Evolutionary conservation across 371 early-diverging fungal genomes (phyloP).

Genomic region (Rhizomucor pusillus): DNA sequence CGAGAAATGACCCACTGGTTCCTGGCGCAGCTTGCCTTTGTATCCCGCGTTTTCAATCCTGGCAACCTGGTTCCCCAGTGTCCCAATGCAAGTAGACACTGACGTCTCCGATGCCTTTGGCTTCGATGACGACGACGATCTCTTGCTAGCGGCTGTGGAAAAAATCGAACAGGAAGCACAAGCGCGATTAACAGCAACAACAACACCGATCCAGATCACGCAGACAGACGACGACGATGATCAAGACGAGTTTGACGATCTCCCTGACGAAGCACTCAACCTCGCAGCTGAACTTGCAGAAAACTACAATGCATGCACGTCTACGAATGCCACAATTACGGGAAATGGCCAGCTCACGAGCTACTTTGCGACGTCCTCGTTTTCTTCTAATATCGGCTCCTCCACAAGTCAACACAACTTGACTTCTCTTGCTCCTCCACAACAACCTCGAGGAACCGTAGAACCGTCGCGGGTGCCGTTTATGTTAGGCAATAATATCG

Average conservation of each 20-base stretch:
- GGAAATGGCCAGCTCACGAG: no score
- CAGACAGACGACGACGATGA: not conserved
- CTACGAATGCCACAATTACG: no score
- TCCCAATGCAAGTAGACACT: no score
- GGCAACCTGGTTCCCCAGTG: no score
- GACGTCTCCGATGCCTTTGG: not conserved
- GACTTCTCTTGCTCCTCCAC: conserved; percentile 2
- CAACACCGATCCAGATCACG: not conserved
- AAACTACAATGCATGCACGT: no score
- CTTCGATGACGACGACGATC: conserved; percentile 8
- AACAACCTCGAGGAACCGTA: not conserved
- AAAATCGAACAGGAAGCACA: conserved; percentile 4
- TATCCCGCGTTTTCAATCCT: no score
- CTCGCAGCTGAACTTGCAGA: conserved; percentile 12
- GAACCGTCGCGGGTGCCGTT: not conserved
- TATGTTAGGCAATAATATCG: conserved; percentile 1
- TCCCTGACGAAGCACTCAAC: conserved; percentile 12
- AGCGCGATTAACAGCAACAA: not conserved
- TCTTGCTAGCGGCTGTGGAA: conserved; percentile 6
- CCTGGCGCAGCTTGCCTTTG: no score
- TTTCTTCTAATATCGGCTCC: no score
- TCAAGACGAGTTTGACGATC: conserved; percentile 20
- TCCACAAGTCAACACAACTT: no score
- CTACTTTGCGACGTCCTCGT: no score
- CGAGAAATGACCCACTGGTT: no score